Conservation (phyloP, 768 basidiomycete genomes). For the Daedaleopsis sinensis region DNA sequence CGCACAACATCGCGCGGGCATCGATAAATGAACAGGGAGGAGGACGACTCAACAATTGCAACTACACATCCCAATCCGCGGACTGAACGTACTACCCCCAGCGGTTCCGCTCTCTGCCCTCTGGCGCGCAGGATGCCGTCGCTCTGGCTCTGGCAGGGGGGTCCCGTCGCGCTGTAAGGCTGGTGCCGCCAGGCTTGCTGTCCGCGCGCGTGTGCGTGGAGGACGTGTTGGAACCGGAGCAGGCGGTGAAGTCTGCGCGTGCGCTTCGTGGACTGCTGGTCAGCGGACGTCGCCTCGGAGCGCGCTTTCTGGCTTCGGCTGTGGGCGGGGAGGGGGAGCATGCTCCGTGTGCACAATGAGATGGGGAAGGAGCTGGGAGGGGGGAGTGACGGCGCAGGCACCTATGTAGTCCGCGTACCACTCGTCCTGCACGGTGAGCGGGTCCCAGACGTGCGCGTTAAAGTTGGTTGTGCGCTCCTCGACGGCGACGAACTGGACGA, state of each 20-base stretch:
- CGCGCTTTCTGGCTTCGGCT: slow-evolving; percentile 47
- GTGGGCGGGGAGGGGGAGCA: too few species aligned
- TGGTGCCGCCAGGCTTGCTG: background rate
- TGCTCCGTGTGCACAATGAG: too few species aligned
- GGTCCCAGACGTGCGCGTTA: slow-evolving; percentile 73
- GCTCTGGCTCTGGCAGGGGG: background rate
- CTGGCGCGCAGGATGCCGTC: slow-evolving; percentile 18
- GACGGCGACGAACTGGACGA: slow-evolving; percentile 93
- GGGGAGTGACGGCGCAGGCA: too few species aligned
- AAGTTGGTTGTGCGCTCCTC: slow-evolving; percentile 87
- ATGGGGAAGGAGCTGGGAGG: too few species aligned
- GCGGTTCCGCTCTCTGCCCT: slow-evolving; percentile 10
- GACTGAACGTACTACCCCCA: slow-evolving; percentile 12
- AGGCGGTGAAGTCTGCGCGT: slow-evolving; percentile 44
- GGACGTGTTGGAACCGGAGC: slow-evolving; percentile 12
- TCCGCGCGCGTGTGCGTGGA: background rate
- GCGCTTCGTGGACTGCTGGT: slow-evolving; percentile 42
- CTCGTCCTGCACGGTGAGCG: slow-evolving; percentile 57
- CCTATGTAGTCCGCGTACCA: slow-evolving; percentile 84
- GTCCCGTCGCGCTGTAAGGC: slow-evolving; percentile 1
- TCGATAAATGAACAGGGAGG: too few species aligned
- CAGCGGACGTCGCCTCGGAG: slow-evolving; percentile 43
- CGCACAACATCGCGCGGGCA: too few species aligned
- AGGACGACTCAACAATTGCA: too few species aligned
- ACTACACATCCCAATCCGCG: too few species aligned